Base-by-base conservation (phyloP, 2,329 filamentous ascomycete genomes). In the Aspergillus sp. region DNA sequence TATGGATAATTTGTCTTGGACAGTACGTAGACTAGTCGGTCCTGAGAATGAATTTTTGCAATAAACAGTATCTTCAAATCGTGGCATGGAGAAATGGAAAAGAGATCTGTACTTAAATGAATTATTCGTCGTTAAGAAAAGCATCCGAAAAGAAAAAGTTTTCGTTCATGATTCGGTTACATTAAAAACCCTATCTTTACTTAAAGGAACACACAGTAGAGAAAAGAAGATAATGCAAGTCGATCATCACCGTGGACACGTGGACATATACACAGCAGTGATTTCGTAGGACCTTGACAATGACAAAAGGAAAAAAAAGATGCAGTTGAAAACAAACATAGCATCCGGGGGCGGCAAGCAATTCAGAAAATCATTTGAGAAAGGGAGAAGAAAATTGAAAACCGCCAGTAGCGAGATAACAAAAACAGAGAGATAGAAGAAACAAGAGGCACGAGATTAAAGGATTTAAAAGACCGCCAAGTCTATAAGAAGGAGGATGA, bases 311-410 rank as follows among this genome's bases (percentile, higher is more conserved):
- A 39, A 42, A 1, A 42, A 1, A 42, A 12, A 36, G 32, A 16
- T 36, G 32, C 32, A 36, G 16, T n/a, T 57, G 58, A 46, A 24
- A 55, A 62, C 11, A 59, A 36, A 50, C 54, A 61, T 57, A 57
- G 57, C 63, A 63, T 62, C 60, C 60, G 54, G 55, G 36, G 60
- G 64, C 57, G 65, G 65, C 59, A 65, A 62, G 62, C 59, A 61
- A n/a, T 56, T 61, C 61, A 62, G 5, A 16, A 14, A 36, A 58
- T 53, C 56, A 63, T n/a, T n/a, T n/a, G 26, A 57, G 52, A 60
- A 11, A 57, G 18, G 4, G 26, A 29, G 26, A 24, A 49, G 32
- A 60, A 39, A 42, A 46, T 20, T 11, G n/a, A 46, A 46, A 24
- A 47, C 22, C 36, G 36, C 36, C 36, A 7, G 16, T 3, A 47